Base-by-base conservation (phyloP, 306 rosid species). In the Sechiopsis laciniata region DNA sequence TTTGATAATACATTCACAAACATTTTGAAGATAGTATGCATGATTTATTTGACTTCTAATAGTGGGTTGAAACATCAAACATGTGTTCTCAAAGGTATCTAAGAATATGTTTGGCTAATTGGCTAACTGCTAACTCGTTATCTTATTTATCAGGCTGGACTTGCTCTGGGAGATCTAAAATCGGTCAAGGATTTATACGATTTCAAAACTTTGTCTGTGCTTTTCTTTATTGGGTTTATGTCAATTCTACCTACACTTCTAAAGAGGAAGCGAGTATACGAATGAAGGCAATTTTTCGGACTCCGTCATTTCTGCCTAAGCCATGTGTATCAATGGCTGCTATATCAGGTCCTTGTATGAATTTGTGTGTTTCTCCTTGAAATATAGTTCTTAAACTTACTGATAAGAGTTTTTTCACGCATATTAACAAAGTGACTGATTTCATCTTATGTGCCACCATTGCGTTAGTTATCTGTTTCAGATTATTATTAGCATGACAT, bases 91-190 rank as follows among this genome's bases (percentile, higher is more conserved):
- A 21, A 48, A 69, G 40, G 12, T 50, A 15, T 13, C 6, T 21
- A 11, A 16, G 71, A 69, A 14, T 50, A 35, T 46, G 11, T 48
- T 14, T 22, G 42, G 42, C 54, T n/a, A 59, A 46, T 60, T 60
- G 26, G 40, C 59, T 46, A n/a, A 60, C 57, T 66, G 68, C 15
- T 26, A 4, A 74, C 77, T 58, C 67, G 7, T 69, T 22, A 75
- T 57, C 56, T 15, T 78, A 4, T 6, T 13, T 75, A 73, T 71
- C 80, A 95, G 99, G 99, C 99, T 80, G 99, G 99, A 73, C 99
- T 89, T 83, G 96, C 99, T 60, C 96, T 95, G 10, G 99, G 97
- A 74, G 99, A 95, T 85, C 90, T 95, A 24, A 89, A 88, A 79
- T 95, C 99, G 16, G 85, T 95, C 75, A 95, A 85, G 87, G 99